A percentile compares a stretch with the other conserved stretches of the same genome.
Evolutionary conservation across 2,329 filamentous ascomycete species (phyloP).

Genomic region (Chaetomiaceae sp.): DNA sequence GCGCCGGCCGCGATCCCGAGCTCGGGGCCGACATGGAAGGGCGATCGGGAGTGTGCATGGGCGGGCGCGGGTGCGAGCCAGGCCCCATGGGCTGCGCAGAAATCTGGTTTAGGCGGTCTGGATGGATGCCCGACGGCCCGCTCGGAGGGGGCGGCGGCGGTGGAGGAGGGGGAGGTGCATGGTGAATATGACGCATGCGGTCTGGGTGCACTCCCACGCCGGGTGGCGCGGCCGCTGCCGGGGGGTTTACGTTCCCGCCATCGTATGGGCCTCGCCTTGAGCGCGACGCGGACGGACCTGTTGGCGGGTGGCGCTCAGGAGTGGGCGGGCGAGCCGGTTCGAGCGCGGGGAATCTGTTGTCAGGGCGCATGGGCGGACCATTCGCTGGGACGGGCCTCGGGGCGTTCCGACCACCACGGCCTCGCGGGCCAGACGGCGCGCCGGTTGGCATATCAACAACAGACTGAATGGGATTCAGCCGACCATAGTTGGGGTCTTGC

Average conservation of each 20-base stretch:
- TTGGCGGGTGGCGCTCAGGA: slow-evolving; percentile 49
- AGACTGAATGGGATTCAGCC: slow-evolving; percentile 50
- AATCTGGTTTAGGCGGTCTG: slow-evolving; percentile 48
- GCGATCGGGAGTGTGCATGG: slow-evolving; percentile 29
- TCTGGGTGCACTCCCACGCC: slow-evolving; percentile 37
- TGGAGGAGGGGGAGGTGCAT: slow-evolving; percentile 15
- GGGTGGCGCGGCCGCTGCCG: slow-evolving; percentile 20
- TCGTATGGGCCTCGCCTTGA: slow-evolving; percentile 43
- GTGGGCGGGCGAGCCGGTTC: slow-evolving; percentile 41
- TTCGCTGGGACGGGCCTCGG: slow-evolving; percentile 31
- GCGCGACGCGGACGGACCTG: slow-evolving; percentile 48
- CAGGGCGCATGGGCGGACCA: slow-evolving; percentile 37
- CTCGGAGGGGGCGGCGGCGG: slow-evolving; percentile 21
- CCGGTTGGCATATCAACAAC: slow-evolving; percentile 49
- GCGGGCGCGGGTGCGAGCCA: slow-evolving; percentile 20
- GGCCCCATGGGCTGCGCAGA: slow-evolving; percentile 27
- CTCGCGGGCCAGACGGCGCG: slow-evolving; percentile 47
- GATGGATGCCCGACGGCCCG: slow-evolving; percentile 40
- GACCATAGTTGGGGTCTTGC: slow-evolving; percentile 59
- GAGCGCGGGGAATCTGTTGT: slow-evolving; percentile 38
- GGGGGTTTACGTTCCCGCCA: slow-evolving; percentile 19
- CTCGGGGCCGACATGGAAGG: slow-evolving; percentile 18
- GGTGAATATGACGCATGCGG: slow-evolving; percentile 37
- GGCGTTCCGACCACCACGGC: slow-evolving; percentile 35
- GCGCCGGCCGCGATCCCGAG: slow-evolving; percentile 28